Base-by-base conservation (phyloP, 2,329 filamentous ascomycete genomes). In the Fusarium bactridioides region DNA sequence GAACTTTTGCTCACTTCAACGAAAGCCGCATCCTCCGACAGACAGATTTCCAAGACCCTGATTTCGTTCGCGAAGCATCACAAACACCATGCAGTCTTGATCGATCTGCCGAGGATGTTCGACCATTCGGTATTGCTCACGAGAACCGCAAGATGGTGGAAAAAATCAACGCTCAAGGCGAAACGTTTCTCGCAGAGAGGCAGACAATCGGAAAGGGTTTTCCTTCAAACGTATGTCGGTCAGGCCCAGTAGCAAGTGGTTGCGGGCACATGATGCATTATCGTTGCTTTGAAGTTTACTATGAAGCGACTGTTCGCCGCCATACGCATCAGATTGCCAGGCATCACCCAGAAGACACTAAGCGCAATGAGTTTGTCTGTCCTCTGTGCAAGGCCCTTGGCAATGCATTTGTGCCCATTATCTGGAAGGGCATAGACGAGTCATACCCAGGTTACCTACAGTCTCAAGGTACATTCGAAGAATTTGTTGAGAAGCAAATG, bases 231-330 rank as follows among this genome's bases (percentile, higher is more conserved):
- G 86, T 90, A 44, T 90, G 90, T 38, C 86, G 88, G 33, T 86
- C 89, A 23, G 96, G 95, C 0, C 93, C 95, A 1, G 92, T 98
- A 4, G 93, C 95, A 16, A 93, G 93, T 40, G 94, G 95, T 15
- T 99, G 96, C 81, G 96, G 96, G 6, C 96, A 99, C 80, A 97
- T 99, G 78, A 99, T 99, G 96, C 96, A 99, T 81, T 98, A 93
- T 80, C 91, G 89, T 74, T 99, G 96, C 82, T 99, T 99, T 79
- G 94, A 98, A 77, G 89, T 93, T 44, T 99, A 98, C 78, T 92
- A 94, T 73, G 90, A 93, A 50, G 94, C 95, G 8, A 97, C 94
- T 1, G 87, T 91, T 59, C 89, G 95, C 67, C 90, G 96, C 43
- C 97, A 99, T 79, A 89, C 89, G 25, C 94, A 96, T 77, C 96